Conservation (phyloP, 345 rosid genomes). For the Lepidium africanum region DNA sequence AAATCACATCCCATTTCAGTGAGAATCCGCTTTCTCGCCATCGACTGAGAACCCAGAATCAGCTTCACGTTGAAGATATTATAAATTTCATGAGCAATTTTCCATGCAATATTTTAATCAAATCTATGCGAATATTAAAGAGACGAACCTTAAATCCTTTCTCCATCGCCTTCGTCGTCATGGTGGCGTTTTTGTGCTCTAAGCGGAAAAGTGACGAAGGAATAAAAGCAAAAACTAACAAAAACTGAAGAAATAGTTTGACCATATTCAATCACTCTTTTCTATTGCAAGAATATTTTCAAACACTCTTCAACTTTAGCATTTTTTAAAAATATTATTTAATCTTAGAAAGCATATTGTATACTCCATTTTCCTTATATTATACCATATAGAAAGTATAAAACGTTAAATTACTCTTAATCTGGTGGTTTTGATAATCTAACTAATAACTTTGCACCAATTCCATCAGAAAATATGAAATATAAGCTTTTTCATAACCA, state of each 20-base stretch:
- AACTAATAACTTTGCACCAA: too few species aligned
- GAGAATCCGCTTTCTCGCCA: slow-evolving; percentile 59
- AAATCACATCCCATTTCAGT: slow-evolving; percentile 89
- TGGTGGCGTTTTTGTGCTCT: neutral
- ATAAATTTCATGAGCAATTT: neutral
- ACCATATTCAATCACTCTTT: neutral
- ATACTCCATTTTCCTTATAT: too few species aligned
- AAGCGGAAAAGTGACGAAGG: neutral
- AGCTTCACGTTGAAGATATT: slow-evolving; percentile 32
- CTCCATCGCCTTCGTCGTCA: slow-evolving; percentile 12
- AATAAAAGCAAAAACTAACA: neutral
- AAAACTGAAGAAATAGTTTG: neutral
- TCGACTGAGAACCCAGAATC: slow-evolving; percentile 76
- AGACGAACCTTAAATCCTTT: slow-evolving; percentile 25
- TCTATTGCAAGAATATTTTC: neutral
- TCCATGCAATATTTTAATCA: neutral
- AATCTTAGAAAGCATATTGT: too few species aligned
- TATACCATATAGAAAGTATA: too few species aligned
- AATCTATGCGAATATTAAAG: neutral
- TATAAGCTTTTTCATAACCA: too few species aligned
- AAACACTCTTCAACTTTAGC: neutral
- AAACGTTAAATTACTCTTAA: too few species aligned
- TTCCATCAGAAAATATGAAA: too few species aligned
- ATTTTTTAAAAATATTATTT: neutral
- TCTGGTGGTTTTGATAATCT: too few species aligned